Conservation (phyloP, 2,329 filamentous ascomycete genomes). For the Beauveria rudraprayagi region DNA sequence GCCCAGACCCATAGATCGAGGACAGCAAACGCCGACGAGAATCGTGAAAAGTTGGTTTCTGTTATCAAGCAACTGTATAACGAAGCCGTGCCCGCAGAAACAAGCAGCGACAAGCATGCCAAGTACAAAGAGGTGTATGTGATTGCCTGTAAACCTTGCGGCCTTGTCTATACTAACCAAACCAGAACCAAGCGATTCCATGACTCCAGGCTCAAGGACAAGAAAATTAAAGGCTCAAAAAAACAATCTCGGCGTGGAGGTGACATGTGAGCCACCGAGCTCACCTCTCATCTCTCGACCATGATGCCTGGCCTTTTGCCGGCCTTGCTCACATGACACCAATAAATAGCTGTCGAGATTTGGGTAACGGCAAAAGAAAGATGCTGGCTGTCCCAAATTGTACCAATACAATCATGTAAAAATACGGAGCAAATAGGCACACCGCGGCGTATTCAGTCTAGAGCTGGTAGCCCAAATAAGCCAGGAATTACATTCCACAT, state of each 20-base stretch:
- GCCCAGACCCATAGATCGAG: conserved; percentile 47
- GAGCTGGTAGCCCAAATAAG: neutral
- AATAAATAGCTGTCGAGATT: neutral
- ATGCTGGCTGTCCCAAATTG: neutral
- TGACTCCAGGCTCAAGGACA: conserved; percentile 35
- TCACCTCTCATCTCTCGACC: neutral
- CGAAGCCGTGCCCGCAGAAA: conserved; percentile 37
- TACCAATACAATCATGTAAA: neutral
- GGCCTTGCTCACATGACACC: neutral
- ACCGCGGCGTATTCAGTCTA: neutral
- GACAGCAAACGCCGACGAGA: conserved; percentile 44
- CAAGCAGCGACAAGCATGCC: conserved; percentile 36
- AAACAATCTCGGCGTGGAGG: conserved; percentile 38
- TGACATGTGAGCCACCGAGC: conserved; percentile 16
- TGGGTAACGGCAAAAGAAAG: neutral
- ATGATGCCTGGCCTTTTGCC: neutral
- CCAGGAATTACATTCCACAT: neutral
- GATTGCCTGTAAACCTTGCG: conserved; percentile 1
- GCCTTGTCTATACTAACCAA: conserved; percentile 10
- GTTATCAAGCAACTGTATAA: conserved; percentile 42
- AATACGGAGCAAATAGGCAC: neutral
- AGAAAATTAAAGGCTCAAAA: conserved; percentile 42
- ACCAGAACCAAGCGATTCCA: conserved; percentile 40
- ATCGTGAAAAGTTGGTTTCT: conserved; percentile 39
- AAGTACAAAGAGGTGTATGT: conserved; percentile 42